Evolutionary conservation across 805 yeast genomes (phyloP).

Genomic region (Myxozyma udenii): DNA sequence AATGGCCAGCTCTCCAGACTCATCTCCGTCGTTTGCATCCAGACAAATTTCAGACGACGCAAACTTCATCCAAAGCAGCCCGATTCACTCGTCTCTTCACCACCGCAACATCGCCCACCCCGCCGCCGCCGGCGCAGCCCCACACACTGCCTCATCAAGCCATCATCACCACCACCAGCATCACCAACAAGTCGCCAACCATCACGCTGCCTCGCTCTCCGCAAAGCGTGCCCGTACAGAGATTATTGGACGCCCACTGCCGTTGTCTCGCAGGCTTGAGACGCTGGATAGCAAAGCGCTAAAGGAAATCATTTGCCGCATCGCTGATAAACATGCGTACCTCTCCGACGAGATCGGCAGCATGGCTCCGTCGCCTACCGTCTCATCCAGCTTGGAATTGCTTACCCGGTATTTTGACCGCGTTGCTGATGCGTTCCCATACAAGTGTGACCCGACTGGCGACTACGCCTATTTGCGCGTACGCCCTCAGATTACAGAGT

Average conservation of each 20-base stretch:
- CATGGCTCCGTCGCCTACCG: constrained; percentile 58
- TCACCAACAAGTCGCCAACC: constrained; percentile 4
- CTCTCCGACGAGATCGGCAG: constrained; percentile 49
- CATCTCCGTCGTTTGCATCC: constrained; percentile 6
- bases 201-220: background rate
- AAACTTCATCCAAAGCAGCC: background rate
- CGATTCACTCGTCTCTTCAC: background rate
- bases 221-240: constrained; percentile 26
- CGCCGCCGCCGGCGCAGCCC: background rate
- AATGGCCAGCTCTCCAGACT: constrained; percentile 24
- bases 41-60: background rate
- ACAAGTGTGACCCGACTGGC: constrained; percentile 65
- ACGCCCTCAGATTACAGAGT: constrained; percentile 63
- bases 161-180: constrained; percentile 2
- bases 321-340: constrained; percentile 63
- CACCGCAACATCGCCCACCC: background rate
- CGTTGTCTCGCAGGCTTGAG: constrained; percentile 63
- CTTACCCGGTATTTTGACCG: constrained; percentile 46
- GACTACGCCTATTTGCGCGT: constrained; percentile 78
- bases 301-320: constrained; percentile 49
- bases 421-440: constrained; percentile 59
- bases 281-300: constrained; percentile 59
- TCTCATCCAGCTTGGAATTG: constrained; percentile 50
- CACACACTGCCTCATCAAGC: background rate
- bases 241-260: constrained; percentile 53